Evolutionary conservation across 1,139 yeast species (phyloP).

Genomic region (Protomyces macrosporus): DNA sequence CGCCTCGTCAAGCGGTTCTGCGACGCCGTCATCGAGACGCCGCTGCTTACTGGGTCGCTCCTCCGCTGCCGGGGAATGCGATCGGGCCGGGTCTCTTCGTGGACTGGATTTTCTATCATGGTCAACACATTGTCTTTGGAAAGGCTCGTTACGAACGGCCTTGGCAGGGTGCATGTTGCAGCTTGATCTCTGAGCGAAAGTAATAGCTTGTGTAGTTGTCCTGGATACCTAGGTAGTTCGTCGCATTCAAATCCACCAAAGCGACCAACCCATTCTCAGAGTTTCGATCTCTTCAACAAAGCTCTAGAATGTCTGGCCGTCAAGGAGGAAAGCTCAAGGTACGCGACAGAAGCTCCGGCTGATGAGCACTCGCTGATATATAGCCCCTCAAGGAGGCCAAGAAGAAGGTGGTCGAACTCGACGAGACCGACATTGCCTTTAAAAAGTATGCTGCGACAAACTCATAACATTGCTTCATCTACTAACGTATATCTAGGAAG

Average conservation of each 20-base stretch:
- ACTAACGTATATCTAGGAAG: background rate
- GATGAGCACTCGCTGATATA: background rate
- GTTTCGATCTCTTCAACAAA: background rate
- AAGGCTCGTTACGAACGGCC: constrained; percentile 2
- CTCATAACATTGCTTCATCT: background rate
- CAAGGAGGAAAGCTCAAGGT: constrained; percentile 28
- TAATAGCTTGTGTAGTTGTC: no score
- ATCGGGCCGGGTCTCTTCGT: background rate
- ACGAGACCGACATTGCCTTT: constrained; percentile 27
- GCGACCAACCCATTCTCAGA: no score
- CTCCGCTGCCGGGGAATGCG: background rate
- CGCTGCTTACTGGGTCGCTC: background rate
- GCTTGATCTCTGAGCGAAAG: no score
- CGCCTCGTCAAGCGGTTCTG: background rate
- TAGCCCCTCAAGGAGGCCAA: constrained; percentile 26
- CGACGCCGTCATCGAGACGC: background rate
- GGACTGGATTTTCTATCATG: background rate
- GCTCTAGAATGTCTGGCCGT: constrained; percentile 22
- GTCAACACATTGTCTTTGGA: background rate
- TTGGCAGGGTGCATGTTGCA: background rate
- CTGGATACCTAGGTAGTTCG: no score
- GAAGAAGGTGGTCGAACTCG: constrained; percentile 18
- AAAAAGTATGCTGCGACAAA: constrained; percentile 2
- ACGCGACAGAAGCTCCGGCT: background rate
- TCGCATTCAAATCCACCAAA: no score